phyloP scores from a whole-genome alignment of 1,139 yeast genomes.

The Pichia terricola region DNA sequence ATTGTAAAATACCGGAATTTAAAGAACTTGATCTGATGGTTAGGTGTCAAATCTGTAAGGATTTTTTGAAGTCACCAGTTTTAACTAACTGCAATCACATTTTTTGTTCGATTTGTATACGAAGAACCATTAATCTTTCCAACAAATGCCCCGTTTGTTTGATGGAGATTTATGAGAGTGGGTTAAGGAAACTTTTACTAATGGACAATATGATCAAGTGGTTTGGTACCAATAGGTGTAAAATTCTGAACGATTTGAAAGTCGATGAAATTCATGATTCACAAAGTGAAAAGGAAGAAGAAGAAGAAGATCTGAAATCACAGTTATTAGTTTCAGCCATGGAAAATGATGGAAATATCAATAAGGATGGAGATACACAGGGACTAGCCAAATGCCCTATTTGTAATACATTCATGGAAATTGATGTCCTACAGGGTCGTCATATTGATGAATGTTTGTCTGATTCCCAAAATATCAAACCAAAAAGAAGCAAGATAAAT shows the following conservation, averaged over 20 bases:
- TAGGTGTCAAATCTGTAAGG: conserved; percentile 89
- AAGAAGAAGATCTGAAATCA: not conserved
- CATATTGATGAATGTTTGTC: conserved; percentile 68
- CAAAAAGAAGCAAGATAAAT: conserved; percentile 1
- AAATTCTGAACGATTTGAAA: conserved; percentile 25
- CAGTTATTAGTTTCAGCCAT: not conserved
- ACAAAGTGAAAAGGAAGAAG: conserved; percentile 7
- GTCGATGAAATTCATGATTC: conserved; percentile 7
- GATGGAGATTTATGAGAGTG: conserved; percentile 60
- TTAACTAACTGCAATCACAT: conserved; percentile 82
- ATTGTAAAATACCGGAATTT: not conserved
- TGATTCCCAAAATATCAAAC: not conserved
- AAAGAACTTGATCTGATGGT: not conserved
- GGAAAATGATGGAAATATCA: too few species aligned
- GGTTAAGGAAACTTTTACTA: conserved; percentile 56
- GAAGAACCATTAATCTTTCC: conserved; percentile 53
- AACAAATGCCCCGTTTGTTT: conserved; percentile 76
- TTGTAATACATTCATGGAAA: conserved; percentile 49
- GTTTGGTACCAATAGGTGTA: conserved; percentile 38
- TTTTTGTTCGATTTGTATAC: conserved; percentile 82
- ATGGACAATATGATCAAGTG: conserved; percentile 63
- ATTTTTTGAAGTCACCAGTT: conserved; percentile 72
- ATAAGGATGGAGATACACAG: conserved; percentile 9
- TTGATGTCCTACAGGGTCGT: conserved; percentile 45
- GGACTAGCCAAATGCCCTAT: conserved; percentile 57